These are phyloP conservation scores for Cercospora sp. DNA, from an alignment of 2,329 filamentous ascomycete genomes.

Conservation along the genomic window DNA sequence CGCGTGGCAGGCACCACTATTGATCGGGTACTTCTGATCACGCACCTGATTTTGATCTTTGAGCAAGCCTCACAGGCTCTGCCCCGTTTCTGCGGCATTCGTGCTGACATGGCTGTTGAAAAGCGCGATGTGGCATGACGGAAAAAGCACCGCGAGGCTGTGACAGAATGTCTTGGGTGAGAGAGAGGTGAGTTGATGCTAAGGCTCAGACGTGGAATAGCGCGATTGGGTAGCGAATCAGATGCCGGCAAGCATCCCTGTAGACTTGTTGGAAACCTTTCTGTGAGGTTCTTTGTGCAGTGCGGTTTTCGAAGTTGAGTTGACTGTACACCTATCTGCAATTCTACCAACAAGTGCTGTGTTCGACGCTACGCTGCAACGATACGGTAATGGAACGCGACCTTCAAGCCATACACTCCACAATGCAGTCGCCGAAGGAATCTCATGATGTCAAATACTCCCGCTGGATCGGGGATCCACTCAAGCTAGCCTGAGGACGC, in stretches of 20 bases:
- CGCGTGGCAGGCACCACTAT: neutral
- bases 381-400: neutral
- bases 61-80: slow-evolving; percentile 25
- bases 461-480: neutral
- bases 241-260: neutral
- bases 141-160: neutral
- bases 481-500: slow-evolving; percentile 25
- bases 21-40: neutral
- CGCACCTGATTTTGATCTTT: slow-evolving; percentile 18
- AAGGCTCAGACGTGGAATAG: slow-evolving; percentile 1
- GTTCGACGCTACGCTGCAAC: neutral
- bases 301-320: neutral
- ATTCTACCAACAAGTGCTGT: neutral
- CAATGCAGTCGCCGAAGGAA: neutral
- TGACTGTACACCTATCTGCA: neutral
- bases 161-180: neutral
- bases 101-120: neutral
- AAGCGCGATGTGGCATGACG: slow-evolving; percentile 1
- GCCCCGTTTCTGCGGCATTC: slow-evolving; percentile 18
- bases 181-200: neutral
- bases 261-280: neutral
- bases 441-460: neutral
- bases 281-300: neutral
- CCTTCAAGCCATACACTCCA: neutral
- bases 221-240: neutral